Evolutionary conservation across 1,284 basidiomycete species (phyloP), one percentile per base, ranked within the genome.

Genomic region (Taiwanofungus camphoratus): DNA sequence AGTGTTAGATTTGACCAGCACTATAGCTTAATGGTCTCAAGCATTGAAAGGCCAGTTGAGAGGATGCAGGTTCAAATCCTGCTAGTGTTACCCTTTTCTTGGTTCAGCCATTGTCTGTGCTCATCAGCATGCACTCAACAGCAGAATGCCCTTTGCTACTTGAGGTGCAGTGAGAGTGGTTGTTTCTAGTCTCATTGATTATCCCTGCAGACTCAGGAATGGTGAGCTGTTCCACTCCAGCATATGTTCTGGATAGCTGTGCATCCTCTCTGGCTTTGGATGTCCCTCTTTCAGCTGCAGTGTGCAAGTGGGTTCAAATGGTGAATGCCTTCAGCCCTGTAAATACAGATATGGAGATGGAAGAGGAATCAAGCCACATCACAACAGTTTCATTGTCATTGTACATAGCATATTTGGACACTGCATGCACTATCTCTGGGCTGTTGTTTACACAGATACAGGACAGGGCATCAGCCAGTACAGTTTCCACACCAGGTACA

Each of bases 401-500:
- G 20, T 31, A 20, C 19, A 4, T 13, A 3, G 26, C 20, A 36
- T 52, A 65, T 44, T 64, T 62, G 7, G 32, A 44, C 3, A 26
- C 29, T 0, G 57, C 51, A 1, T 55, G 38, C 2, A 59, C 50
- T 0, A 42, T 52, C 5, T 60, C 60, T 5, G 34, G 16, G 0
- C 48, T 39, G n/a, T 67, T 61, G 27, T 57, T 43, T 3, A 42
- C 49, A 39, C 66, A 67, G 55, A 38, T 59, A 4, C 59, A 38
- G 0, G 61, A 67, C 12, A 67, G 64, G 0, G 52, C 58, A 32
- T 63, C 55, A 3, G 57, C 49, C 2, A 66, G 36, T 0, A 60
- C 46, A 21, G 48, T 50, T 5, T 37, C 30, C 0, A 35, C 18
- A 13, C 49, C 46, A 1, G 37, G 38, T 0, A 50, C 40, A 42